Conservation (phyloP, 106 monocot species). For the Apostasia ramifera region DNA sequence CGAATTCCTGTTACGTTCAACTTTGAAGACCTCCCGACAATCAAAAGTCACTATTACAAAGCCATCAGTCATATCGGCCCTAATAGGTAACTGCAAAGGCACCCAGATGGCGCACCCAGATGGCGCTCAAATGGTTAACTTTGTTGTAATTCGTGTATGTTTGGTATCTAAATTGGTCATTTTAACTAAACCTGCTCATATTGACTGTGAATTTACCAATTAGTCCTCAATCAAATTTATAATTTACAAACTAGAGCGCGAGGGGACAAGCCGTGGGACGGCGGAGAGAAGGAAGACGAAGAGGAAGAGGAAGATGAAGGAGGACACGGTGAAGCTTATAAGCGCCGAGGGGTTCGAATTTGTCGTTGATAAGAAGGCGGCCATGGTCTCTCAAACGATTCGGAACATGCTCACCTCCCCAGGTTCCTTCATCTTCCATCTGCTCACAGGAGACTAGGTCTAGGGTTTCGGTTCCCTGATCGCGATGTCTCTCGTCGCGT, state of each 20-base stretch:
- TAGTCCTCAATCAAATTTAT: background rate
- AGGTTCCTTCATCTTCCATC: slow-evolving; percentile 25
- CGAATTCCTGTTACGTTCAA: no score
- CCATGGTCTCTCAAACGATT: slow-evolving; percentile 92
- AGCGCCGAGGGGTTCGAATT: slow-evolving; percentile 98
- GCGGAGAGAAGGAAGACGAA: background rate
- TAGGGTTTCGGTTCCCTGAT: slow-evolving; percentile 2
- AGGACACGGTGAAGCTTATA: slow-evolving; percentile 77
- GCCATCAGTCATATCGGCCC: no score
- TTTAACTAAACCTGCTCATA: no score
- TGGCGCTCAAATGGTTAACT: no score
- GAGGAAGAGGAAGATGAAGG: slow-evolving; percentile 30
- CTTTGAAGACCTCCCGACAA: no score
- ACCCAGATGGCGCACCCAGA: no score
- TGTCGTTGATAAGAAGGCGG: slow-evolving; percentile 77
- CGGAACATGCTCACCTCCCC: slow-evolving; percentile 97
- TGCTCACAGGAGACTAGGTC: background rate
- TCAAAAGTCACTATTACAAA: no score
- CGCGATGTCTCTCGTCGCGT: background rate
- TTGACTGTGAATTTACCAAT: no score
- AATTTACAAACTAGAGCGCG: background rate
- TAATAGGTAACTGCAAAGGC: no score
- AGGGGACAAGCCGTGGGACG: background rate
- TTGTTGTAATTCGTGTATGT: no score
- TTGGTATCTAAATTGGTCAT: no score